Evolutionary conservation across 768 basidiomycete species (phyloP), one percentile per base, ranked within the genome.

Genomic region (Tephrocybe rancida): DNA sequence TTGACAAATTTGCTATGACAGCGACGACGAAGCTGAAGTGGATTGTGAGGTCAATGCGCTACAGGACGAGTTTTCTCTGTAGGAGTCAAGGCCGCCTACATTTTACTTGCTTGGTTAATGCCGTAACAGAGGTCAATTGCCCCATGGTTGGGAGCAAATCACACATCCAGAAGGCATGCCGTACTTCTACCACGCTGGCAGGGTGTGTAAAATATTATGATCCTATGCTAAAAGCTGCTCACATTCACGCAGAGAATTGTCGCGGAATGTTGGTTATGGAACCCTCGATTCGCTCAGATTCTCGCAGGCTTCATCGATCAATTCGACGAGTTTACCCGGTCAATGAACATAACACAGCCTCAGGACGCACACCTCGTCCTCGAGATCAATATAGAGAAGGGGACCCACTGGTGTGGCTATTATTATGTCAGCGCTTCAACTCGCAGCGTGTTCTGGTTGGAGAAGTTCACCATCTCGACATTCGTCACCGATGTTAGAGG

Each of bases 141-240:
- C 57, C 18, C 8, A 7, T 9, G 53, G 57, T 10, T 58, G 57
- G 57, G 42, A 51, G 19, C 53, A 51, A 37, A n/a, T 58, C 6
- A 55, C 43, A 5, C 57, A 55, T 11, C 55, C 55, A 1, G 50
- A 52, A 56, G 55, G 55, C 5, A 43, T 48, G 18, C 50, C 50
- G 1, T 56, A 48, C 24, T 56, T 56, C 24, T 52, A 57, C 21
- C 42, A 53, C 18, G 10, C 8, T 8, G 22, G 3, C 26, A 49
- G 44, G 34, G 54, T 45, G 18, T 2, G 34, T 25, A 34, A 22
- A 11, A 1, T 29, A 7, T 14, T 18, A 18, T 48, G n/a, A 19
- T 25, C 1, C 6, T 9, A 2, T 25, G 8, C 18, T 42, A 37
- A 4, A 25, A 34, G 22, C 41, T 50, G n/a, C 35, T 29, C 21